phyloP scores from a whole-genome alignment of 2,329 filamentous ascomycete species.

The Chaetomium sp. region DNA sequence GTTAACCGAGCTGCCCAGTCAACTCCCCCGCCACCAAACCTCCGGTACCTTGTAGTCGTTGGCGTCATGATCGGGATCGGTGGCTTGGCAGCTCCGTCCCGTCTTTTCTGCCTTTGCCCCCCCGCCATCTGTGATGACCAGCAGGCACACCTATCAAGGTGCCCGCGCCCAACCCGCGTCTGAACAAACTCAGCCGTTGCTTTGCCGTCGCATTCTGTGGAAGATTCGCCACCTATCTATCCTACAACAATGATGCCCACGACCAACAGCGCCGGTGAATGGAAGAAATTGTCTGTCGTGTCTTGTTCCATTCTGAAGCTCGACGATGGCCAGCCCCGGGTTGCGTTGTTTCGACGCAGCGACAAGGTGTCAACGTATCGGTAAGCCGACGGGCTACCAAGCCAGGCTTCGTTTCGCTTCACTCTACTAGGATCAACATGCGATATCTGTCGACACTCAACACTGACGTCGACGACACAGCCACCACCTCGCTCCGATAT shows the following conservation, averaged over 20 bases:
- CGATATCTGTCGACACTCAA: not conserved
- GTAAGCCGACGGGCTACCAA: constrained; percentile 42
- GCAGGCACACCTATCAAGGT: not conserved
- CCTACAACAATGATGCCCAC: not conserved
- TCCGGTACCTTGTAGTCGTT: too few relatives aligned
- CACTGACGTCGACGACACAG: constrained; percentile 36
- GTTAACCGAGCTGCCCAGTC: too few relatives aligned
- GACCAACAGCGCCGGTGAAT: not conserved
- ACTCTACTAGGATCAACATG: not conserved
- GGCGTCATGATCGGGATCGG: too few relatives aligned
- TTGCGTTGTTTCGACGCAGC: constrained; percentile 66
- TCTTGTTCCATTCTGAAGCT: constrained; percentile 56
- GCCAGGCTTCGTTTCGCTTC: not conserved
- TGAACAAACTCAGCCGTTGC: not conserved
- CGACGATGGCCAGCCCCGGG: constrained; percentile 45
- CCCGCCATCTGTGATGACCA: too few relatives aligned
- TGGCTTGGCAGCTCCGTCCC: too few relatives aligned
- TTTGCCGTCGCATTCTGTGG: not conserved
- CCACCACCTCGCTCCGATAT: constrained; percentile 62
- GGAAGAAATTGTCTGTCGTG: constrained; percentile 47
- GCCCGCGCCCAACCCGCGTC: not conserved
- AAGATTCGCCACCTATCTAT: not conserved
- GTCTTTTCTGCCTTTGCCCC: too few relatives aligned
- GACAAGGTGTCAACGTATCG: constrained; percentile 61
- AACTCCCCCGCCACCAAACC: too few relatives aligned